Conservation (phyloP, 2,329 filamentous ascomycete species). For the Alternaria hordeiaustralica region DNA sequence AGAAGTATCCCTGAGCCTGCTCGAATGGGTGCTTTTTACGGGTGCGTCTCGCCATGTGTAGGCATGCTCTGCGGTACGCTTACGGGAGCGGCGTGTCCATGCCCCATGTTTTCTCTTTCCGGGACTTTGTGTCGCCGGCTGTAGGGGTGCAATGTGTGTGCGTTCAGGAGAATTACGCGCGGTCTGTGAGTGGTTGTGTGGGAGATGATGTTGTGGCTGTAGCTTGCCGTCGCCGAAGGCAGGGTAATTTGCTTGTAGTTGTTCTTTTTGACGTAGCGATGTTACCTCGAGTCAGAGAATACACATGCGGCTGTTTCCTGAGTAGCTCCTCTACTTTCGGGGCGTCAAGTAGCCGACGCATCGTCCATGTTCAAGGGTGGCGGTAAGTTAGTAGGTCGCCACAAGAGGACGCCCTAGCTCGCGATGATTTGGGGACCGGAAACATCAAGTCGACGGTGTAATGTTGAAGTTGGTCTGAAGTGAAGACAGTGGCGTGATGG, state of each 20-base stretch:
- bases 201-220: neutral
- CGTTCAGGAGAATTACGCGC: neutral
- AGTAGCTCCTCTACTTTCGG: neutral
- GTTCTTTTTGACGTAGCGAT: neutral
- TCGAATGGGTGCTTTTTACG: neutral
- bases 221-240: neutral
- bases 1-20: neutral
- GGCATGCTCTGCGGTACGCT: neutral
- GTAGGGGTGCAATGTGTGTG: neutral
- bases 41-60: neutral
- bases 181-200: constrained; percentile 1
- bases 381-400: neutral
- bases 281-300: neutral
- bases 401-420: neutral
- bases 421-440: neutral
- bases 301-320: neutral
- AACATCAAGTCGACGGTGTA: neutral
- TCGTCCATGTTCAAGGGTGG: neutral
- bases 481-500: neutral
- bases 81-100: neutral
- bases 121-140: neutral
- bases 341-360: neutral
- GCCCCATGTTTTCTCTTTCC: neutral
- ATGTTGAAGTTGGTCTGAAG: neutral
- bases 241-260: neutral